Conservation (phyloP, 176 grass and related monocot species). For the Microstegium vimineum region DNA sequence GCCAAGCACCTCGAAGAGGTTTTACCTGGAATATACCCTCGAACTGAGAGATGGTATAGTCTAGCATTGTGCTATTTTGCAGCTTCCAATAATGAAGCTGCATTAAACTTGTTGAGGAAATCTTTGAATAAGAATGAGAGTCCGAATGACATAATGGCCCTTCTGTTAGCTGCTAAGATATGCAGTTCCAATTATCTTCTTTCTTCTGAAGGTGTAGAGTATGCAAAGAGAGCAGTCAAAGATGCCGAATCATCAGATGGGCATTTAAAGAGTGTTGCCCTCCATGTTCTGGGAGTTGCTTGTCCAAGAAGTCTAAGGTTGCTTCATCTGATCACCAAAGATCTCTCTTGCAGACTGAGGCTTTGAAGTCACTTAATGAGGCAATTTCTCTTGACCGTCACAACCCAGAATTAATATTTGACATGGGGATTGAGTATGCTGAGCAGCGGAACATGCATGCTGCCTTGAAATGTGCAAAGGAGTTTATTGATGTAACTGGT, state of each 20-base stretch:
- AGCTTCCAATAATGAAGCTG: constrained; percentile 53
- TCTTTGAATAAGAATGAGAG: constrained; percentile 77
- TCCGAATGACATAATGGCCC: constrained; percentile 64
- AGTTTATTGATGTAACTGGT: constrained; percentile 83
- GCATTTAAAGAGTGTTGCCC: constrained; percentile 69
- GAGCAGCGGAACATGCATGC: constrained; percentile 76
- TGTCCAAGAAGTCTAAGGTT: constrained; percentile 68
- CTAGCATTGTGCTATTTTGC: constrained; percentile 79
- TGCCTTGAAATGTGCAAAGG: constrained; percentile 85
- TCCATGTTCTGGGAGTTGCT: constrained; percentile 68
- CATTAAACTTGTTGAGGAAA: constrained; percentile 81
- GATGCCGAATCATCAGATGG: constrained; percentile 44
- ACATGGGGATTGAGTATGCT: constrained; percentile 79
- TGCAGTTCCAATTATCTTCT: constrained; percentile 56
- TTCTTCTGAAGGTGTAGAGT: constrained; percentile 79
- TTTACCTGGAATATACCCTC: constrained; percentile 80
- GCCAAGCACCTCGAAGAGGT: constrained; percentile 76
- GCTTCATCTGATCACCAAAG: constrained; percentile 84
- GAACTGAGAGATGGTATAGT: constrained; percentile 80
- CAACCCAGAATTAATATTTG: constrained; percentile 76
- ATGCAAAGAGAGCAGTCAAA: constrained; percentile 67
- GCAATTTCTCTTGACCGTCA: constrained; percentile 47
- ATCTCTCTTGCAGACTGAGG: constrained; percentile 74
- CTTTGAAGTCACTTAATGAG: constrained; percentile 72
- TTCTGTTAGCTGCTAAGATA: constrained; percentile 87